Conservation (phyloP, 331 rosid genomes). For the Acacia pycnantha region DNA sequence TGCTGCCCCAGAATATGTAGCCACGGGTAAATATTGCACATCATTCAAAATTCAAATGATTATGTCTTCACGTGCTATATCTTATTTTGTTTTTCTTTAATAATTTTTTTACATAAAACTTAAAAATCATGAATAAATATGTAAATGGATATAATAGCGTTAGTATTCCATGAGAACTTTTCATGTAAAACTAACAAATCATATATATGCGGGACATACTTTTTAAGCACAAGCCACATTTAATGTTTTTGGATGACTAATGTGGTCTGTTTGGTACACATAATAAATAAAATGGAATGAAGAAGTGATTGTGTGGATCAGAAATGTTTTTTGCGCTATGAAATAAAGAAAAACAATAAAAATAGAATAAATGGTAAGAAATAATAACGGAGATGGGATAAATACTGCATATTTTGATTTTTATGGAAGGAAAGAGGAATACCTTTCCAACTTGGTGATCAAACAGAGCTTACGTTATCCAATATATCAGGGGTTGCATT, state of each 20-base stretch:
- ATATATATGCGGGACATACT: background rate
- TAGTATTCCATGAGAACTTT: background rate
- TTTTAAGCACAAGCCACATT: background rate
- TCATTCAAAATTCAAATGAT: background rate
- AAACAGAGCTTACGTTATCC: background rate
- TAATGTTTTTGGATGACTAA: background rate
- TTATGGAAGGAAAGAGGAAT: background rate
- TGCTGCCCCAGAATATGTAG: constrained; percentile 89
- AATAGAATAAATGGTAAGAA: background rate
- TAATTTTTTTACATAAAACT: background rate
- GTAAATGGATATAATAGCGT: background rate
- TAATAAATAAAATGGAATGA: background rate
- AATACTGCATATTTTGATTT: background rate
- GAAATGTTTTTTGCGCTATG: background rate
- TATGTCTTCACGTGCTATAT: background rate
- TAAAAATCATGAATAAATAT: background rate
- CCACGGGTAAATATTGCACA: constrained; percentile 59
- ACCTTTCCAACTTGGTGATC: background rate
- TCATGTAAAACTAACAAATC: background rate
- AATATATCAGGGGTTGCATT: background rate
- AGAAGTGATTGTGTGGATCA: background rate
- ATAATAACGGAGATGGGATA: background rate
- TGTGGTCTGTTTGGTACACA: background rate
- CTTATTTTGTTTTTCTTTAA: background rate
- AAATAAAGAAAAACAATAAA: background rate